phyloP scores from a whole-genome alignment of 225 moss, liverwort and hornwort genomes.

The Climacium dendroides region DNA sequence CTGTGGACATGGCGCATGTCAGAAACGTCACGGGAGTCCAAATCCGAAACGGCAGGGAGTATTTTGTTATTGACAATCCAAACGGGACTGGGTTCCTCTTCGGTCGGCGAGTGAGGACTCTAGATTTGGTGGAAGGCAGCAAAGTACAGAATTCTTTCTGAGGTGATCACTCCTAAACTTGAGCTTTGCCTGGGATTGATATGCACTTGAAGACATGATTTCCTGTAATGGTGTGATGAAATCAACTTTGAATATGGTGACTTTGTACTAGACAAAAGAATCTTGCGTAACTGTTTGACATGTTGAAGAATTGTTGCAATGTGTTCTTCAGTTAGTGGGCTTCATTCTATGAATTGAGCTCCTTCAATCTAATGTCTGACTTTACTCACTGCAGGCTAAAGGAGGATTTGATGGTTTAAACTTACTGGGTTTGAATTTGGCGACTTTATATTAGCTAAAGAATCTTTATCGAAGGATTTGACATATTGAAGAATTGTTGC shows the following conservation, averaged over 20 bases:
- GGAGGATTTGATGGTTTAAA: background rate
- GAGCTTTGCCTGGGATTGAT: background rate
- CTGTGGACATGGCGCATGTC: background rate
- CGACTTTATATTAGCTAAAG: background rate
- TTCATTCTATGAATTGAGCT: background rate
- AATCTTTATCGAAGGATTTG: background rate
- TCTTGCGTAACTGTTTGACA: background rate
- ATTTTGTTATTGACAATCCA: conserved; percentile 9
- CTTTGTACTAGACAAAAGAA: background rate
- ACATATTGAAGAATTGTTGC: background rate
- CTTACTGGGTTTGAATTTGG: background rate
- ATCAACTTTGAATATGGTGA: background rate
- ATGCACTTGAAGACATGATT: background rate
- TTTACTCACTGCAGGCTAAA: background rate
- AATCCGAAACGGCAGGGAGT: conserved; percentile 9
- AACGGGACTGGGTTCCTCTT: background rate
- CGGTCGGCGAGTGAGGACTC: conserved; percentile 12
- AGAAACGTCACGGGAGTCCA: conserved; percentile 1
- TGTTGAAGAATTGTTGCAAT: background rate
- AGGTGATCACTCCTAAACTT: background rate
- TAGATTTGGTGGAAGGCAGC: conserved; percentile 31
- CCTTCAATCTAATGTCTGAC: background rate
- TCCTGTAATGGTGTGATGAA: background rate
- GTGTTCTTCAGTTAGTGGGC: background rate
- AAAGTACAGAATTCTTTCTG: conserved; percentile 13